Conservation (phyloP, 1,284 basidiomycete species). For the Vanrija humicola region DNA sequence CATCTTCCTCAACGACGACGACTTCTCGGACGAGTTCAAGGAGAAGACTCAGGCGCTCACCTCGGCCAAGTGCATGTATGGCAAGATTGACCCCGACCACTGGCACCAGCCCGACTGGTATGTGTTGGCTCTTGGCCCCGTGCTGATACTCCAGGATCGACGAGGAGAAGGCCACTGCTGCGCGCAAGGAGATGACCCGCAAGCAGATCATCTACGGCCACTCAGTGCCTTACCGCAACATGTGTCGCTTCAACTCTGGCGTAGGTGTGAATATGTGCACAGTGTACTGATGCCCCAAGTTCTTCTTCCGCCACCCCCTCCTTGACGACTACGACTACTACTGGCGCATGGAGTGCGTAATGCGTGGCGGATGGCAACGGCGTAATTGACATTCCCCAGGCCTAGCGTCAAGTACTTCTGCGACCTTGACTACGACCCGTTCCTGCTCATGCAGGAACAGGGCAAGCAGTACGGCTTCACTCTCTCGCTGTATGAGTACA, state of each 20-base stretch:
- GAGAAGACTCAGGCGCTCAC: conserved; percentile 65
- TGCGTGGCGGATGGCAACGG: conserved; percentile 36
- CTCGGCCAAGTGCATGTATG: conserved; percentile 67
- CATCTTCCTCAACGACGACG: conserved; percentile 77
- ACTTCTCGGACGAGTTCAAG: conserved; percentile 73
- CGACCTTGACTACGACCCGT: conserved; percentile 74
- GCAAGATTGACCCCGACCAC: conserved; percentile 71
- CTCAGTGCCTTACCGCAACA: conserved; percentile 56
- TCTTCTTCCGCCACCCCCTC: conserved; percentile 73
- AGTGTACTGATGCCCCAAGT: conserved; percentile 49
- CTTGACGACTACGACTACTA: conserved; percentile 83
- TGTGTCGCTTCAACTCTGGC: conserved; percentile 93
- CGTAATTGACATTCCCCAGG: conserved; percentile 23
- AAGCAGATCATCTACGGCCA: conserved; percentile 85
- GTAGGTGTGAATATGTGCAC: conserved; percentile 52
- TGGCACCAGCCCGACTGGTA: conserved; percentile 78
- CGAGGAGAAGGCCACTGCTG: conserved; percentile 61
- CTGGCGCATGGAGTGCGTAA: conserved; percentile 67
- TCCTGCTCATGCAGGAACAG: conserved; percentile 77
- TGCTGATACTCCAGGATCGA: conserved; percentile 55
- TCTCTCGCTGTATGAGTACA: conserved; percentile 71
- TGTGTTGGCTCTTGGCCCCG: background rate
- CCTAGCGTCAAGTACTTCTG: conserved; percentile 74
- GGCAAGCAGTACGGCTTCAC: conserved; percentile 76
- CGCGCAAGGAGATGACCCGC: conserved; percentile 64